These are phyloP conservation scores for Pleurotus platypus DNA, from an alignment of 768 basidiomycete genomes.

Conservation along the genomic window DNA sequence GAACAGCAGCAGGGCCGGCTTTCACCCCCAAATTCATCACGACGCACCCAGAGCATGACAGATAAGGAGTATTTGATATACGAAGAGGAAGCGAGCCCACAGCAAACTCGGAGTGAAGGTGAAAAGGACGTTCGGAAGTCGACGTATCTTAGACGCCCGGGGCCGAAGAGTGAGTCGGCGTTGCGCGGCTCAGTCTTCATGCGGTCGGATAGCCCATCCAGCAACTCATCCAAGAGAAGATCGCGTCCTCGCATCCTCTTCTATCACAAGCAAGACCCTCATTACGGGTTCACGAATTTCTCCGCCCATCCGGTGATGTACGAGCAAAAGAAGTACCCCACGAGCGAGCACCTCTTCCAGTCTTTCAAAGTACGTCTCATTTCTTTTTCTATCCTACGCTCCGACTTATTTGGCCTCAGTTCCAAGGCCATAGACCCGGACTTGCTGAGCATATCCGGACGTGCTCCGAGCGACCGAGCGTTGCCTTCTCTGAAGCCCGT, in stretches of 20 bases:
- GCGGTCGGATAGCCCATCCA: conserved; percentile 11
- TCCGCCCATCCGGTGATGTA: conserved; percentile 62
- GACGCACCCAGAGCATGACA: conserved; percentile 8
- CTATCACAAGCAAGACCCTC: conserved; percentile 59
- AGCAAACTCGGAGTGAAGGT: conserved; percentile 1
- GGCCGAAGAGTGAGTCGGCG: conserved; percentile 18
- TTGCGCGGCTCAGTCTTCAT: conserved; percentile 9
- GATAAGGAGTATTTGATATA: conserved; percentile 1
- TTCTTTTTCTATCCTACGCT: not conserved
- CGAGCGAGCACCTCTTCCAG: conserved; percentile 76
- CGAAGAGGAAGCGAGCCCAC: conserved; percentile 4
- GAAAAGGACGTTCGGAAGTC: conserved; percentile 6
- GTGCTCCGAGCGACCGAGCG: conserved; percentile 57
- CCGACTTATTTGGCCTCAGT: conserved; percentile 32
- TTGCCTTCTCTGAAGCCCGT: conserved; percentile 66
- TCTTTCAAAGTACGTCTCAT: conserved; percentile 54
- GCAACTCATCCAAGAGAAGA: conserved; percentile 15
- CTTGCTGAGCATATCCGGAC: conserved; percentile 69
- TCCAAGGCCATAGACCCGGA: conserved; percentile 53
- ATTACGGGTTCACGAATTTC: conserved; percentile 75
- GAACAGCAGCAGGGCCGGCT: conserved; percentile 16
- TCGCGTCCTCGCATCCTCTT: conserved; percentile 45
- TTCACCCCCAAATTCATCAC: not conserved
- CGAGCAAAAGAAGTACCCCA: conserved; percentile 64
- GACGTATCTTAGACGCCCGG: conserved; percentile 17